A percentile compares a stretch with the other conserved stretches of the same genome.
phyloP scores from a whole-genome alignment of 2,329 filamentous ascomycete genomes.

The Fusarium ambrosium region DNA sequence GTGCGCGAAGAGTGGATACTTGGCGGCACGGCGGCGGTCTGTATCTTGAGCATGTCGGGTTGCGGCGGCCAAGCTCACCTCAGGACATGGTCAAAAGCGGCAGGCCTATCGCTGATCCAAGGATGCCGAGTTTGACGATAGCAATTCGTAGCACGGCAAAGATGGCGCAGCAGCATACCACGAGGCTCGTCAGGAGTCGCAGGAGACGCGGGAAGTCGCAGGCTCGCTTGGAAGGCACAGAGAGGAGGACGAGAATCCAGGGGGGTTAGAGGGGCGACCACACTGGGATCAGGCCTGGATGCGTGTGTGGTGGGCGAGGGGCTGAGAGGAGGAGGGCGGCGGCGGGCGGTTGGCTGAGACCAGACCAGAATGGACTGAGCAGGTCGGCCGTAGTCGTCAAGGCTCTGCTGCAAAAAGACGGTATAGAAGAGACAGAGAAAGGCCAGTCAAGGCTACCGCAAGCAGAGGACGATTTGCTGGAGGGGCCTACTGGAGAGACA shows the following conservation, averaged over 20 bases:
- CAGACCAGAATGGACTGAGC: conserved; percentile 24
- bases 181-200: conserved; percentile 33
- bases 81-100: conserved; percentile 53
- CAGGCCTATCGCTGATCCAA: conserved; percentile 49
- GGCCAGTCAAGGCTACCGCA: conserved; percentile 26
- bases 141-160: conserved; percentile 30
- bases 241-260: conserved; percentile 38
- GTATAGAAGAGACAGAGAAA: conserved; percentile 23
- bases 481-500: conserved; percentile 2
- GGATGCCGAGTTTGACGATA: conserved; percentile 32
- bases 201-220: conserved; percentile 39
- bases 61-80: conserved; percentile 51
- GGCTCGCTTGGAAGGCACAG: conserved; percentile 32
- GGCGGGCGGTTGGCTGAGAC: conserved; percentile 35
- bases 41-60: conserved; percentile 48
- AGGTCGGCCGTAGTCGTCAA: conserved; percentile 15
- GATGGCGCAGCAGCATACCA: conserved; percentile 39
- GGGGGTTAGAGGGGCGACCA: conserved; percentile 37
- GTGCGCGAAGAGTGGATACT: conserved; percentile 51
- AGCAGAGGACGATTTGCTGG: conserved; percentile 3
- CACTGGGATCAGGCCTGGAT: conserved; percentile 38
- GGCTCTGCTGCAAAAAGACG: conserved; percentile 27
- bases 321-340: conserved; percentile 27
- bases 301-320: conserved; percentile 42
- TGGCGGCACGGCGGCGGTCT: conserved; percentile 50